Conservation (phyloP, 225 moss, liverwort and hornwort genomes). For the Antitrichia curtipendula region DNA sequence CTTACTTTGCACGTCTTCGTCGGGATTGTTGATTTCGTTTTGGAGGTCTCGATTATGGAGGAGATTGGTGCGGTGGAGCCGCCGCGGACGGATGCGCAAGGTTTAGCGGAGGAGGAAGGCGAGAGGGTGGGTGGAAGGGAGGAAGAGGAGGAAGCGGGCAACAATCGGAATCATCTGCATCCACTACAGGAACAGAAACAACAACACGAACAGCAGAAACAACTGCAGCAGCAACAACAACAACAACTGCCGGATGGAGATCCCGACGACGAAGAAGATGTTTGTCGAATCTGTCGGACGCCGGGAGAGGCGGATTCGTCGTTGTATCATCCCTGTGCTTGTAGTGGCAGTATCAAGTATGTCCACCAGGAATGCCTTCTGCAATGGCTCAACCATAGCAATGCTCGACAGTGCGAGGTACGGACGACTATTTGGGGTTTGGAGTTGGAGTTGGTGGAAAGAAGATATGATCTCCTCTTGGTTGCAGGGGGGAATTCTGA, state of each 20-base stretch:
- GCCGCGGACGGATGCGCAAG: slow-evolving; percentile 37
- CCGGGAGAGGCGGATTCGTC: slow-evolving; percentile 51
- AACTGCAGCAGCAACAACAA: neutral
- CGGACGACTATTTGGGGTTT: neutral
- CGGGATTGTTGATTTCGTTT: neutral
- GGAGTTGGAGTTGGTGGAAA: neutral
- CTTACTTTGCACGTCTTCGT: neutral
- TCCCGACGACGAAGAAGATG: slow-evolving; percentile 51
- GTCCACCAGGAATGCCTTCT: slow-evolving; percentile 62
- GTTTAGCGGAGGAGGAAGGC: slow-evolving; percentile 13
- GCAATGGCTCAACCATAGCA: slow-evolving; percentile 66
- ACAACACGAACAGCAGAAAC: neutral
- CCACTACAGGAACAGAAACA: neutral
- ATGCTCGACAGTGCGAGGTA: slow-evolving; percentile 65
- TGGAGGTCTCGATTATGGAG: slow-evolving; percentile 20
- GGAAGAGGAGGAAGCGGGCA: neutral
- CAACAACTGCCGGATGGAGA: slow-evolving; percentile 14
- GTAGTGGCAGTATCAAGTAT: slow-evolving; percentile 70
- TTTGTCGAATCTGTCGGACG: slow-evolving; percentile 60
- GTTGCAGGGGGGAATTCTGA: neutral
- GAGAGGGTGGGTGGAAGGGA: neutral
- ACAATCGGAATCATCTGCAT: neutral
- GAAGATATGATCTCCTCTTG: neutral
- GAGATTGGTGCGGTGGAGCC: slow-evolving; percentile 38
- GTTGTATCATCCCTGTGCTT: slow-evolving; percentile 52